phyloP scores from a whole-genome alignment of 352 stramenopile species.

The Discostella stelligera region DNA sequence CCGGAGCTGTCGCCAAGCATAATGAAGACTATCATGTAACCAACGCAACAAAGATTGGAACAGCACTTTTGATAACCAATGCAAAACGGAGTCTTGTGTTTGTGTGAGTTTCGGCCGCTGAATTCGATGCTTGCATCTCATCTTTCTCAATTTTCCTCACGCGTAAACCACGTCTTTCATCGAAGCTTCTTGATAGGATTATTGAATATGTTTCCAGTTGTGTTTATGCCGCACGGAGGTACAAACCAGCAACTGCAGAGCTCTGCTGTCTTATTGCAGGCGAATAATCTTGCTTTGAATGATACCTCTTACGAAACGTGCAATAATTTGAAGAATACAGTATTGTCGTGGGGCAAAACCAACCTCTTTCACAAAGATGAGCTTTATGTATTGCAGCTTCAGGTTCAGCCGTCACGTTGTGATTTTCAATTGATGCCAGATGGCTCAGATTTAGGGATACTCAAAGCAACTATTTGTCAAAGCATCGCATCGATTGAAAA shows the following conservation, averaged over 20 bases:
- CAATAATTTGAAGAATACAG: constrained; percentile 50
- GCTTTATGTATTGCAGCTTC: constrained; percentile 45
- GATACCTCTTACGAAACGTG: constrained; percentile 47
- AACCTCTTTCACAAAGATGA: constrained; percentile 15
- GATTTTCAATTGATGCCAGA: constrained; percentile 39
- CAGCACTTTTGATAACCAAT: constrained; percentile 71
- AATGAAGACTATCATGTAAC: constrained; percentile 49
- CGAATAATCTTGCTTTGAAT: constrained; percentile 54
- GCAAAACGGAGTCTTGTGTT: constrained; percentile 61
- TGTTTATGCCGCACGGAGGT: constrained; percentile 23
- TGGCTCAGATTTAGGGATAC: not conserved
- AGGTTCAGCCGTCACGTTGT: constrained; percentile 61
- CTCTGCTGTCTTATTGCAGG: constrained; percentile 57
- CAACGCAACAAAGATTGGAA: constrained; percentile 78
- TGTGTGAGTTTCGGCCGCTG: constrained; percentile 37
- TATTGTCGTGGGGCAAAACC: constrained; percentile 51
- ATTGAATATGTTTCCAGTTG: constrained; percentile 19
- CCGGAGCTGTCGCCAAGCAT: constrained; percentile 1
- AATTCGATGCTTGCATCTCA: constrained; percentile 9
- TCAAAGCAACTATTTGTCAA: not conserved
- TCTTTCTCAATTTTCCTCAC: not conserved
- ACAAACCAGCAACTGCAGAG: constrained; percentile 26
- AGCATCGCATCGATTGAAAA: not conserved
- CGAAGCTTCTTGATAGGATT: constrained; percentile 38
- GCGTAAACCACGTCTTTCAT: constrained; percentile 1